Conservation (phyloP, 441 rosid species). For the Erodium trifolium region DNA sequence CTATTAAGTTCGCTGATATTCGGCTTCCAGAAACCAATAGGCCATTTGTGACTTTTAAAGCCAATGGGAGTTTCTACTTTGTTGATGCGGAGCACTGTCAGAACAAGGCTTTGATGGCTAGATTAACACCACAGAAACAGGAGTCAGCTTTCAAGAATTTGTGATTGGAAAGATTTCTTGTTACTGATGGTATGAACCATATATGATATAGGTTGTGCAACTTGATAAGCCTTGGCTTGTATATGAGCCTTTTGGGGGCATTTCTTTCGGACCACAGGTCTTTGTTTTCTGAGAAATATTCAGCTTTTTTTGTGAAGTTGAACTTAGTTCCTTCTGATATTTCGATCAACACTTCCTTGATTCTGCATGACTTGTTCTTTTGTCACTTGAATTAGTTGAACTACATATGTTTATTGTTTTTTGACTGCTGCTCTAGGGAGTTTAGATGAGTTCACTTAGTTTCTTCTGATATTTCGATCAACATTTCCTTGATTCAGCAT, state of each 20-base stretch:
- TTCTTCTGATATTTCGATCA: not conserved
- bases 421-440: too few species aligned
- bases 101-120: conserved; percentile 83
- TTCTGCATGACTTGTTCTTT: too few species aligned
- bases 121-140: conserved; percentile 55
- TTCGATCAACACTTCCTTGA: not conserved
- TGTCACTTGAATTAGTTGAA: too few species aligned
- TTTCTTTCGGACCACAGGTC: conserved; percentile 1
- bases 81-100: conserved; percentile 67
- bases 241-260: conserved; percentile 5
- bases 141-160: conserved; percentile 82
- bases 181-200: not conserved
- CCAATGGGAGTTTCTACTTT: conserved; percentile 59
- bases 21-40: conserved; percentile 62
- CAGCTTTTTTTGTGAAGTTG: not conserved
- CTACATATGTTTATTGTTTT: too few species aligned
- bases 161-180: conserved; percentile 23
- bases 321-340: not conserved
- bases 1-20: conserved; percentile 73
- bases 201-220: not conserved
- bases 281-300: conserved; percentile 2
- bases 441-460: too few species aligned
- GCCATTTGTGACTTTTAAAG: conserved; percentile 80
- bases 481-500: too few species aligned
- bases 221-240: conserved; percentile 2